A percentile compares a stretch with the other conserved stretches of the same genome.
These are phyloP conservation scores for Graphiopsis chlorocephala DNA, from an alignment of 2,329 filamentous ascomycete genomes.

Conservation along the genomic window DNA sequence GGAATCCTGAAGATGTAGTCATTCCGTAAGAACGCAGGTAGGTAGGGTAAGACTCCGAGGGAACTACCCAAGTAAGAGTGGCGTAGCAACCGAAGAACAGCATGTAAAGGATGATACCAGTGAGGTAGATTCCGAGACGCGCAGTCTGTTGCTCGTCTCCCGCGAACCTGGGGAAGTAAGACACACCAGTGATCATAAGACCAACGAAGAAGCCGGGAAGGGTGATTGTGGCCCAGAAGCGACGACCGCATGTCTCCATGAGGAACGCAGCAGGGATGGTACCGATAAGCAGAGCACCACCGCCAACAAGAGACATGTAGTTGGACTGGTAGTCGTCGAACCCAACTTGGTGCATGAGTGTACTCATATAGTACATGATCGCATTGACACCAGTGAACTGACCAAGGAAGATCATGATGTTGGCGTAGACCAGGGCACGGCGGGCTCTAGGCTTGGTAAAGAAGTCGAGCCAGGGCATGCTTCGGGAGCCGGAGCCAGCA, in stretches of 20 bases:
- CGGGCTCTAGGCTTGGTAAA: slow-evolving; percentile 67
- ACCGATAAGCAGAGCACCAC: slow-evolving; percentile 56
- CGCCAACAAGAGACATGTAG: slow-evolving; percentile 69
- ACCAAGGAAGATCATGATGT: slow-evolving; percentile 67
- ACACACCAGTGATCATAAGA: slow-evolving; percentile 61
- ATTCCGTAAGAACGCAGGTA: slow-evolving; percentile 72
- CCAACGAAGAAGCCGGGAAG: slow-evolving; percentile 53
- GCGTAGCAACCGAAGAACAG: slow-evolving; percentile 58
- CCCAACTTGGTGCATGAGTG: slow-evolving; percentile 64
- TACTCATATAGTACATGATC: slow-evolving; percentile 62
- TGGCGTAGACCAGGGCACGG: slow-evolving; percentile 64
- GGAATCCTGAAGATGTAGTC: slow-evolving; percentile 65
- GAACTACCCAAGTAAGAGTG: slow-evolving; percentile 37
- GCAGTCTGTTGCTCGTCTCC: slow-evolving; percentile 39
- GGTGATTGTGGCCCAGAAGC: slow-evolving; percentile 67
- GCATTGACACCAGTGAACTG: slow-evolving; percentile 60
- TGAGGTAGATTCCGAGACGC: slow-evolving; percentile 57
- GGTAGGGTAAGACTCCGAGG: slow-evolving; percentile 69
- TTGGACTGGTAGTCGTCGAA: slow-evolving; percentile 61
- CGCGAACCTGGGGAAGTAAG: slow-evolving; percentile 50
- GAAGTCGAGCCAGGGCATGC: slow-evolving; percentile 70
- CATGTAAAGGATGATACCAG: slow-evolving; percentile 67
- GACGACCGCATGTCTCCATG: slow-evolving; percentile 71
- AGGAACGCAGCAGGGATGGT: slow-evolving; percentile 45
- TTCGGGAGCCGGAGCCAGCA: slow-evolving; percentile 53